Evolutionary conservation across 768 basidiomycete genomes (phyloP), one percentile per base, ranked within the genome.

Genomic region (Mycena rebaudengoi): DNA sequence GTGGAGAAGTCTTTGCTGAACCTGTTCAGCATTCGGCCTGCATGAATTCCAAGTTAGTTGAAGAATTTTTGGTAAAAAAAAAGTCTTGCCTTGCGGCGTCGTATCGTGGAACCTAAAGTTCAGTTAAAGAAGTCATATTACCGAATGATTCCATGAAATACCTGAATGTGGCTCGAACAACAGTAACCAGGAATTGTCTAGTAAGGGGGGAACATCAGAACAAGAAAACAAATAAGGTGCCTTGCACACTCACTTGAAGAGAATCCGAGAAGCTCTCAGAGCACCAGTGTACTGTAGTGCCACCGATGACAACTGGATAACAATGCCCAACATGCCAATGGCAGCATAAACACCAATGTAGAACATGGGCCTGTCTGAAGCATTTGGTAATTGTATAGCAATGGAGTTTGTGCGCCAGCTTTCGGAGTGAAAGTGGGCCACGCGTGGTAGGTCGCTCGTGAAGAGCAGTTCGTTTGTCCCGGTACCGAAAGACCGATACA

Each of bases 11-110:
- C 94, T 80, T 40, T 50, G 29, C 62, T 46, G 39, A 95, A 95
- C 4, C 94, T 86, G 75, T 95, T 96, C 64, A 96, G 81, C 83
- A 95, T 90, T 3, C 93, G 91, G 37, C 92, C 91, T 86, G n/a
- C n/a, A 71, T 16, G 25, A 46, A 5, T 7, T 4, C 7, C 16
- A 21, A 29, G 23, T 48, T 59, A 28, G 55, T 55, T n/a, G 16
- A 23, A 6, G 18, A 25, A 18, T 14, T 25, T 37, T 16, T 12
- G 35, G n/a, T 32, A 37, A 6, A 20, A 57, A n/a, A 4, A 23
- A 57, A 25, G 2, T 21, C 26, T 30, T 70, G 82, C 91, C 92
- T 76, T 91, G 88, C 1, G 94, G 94, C 0, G 93, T 95, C 0
- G 90, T 88, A 71, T 95, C 67, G 26, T 63, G 62, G 28, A 63